Evolutionary conservation across 805 yeast species (phyloP).

Genomic region (Nakazawaea laoshanensis): DNA sequence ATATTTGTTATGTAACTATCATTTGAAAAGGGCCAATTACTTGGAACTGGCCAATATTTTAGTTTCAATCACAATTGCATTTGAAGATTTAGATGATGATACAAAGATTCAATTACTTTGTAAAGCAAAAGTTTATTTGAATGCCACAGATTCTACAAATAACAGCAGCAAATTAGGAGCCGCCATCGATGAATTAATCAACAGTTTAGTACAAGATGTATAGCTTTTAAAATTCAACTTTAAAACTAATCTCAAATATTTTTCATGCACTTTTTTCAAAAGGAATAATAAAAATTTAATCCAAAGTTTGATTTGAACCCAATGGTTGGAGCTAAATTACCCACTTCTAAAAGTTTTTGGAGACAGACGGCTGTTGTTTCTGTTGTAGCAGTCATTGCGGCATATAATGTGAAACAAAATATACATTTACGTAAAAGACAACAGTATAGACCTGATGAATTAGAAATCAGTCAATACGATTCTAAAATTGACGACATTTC

Average conservation of each 20-base stretch:
- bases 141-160: slow-evolving; percentile 9
- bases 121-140: slow-evolving; percentile 10
- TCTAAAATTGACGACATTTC: slow-evolving; percentile 25
- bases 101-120: slow-evolving; percentile 10
- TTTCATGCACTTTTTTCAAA: too few relatives aligned
- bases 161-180: slow-evolving; percentile 10
- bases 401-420: slow-evolving; percentile 24
- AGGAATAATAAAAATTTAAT: too few relatives aligned
- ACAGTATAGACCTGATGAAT: slow-evolving; percentile 27
- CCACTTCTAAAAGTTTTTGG: slow-evolving; percentile 14
- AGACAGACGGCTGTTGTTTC: slow-evolving; percentile 21
- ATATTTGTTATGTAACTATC: slow-evolving; percentile 80
- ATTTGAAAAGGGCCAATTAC: slow-evolving; percentile 72
- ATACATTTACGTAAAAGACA: slow-evolving; percentile 24
- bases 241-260: too few relatives aligned
- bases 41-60: slow-evolving; percentile 80
- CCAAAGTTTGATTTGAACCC: neutral
- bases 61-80: slow-evolving; percentile 10
- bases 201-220: slow-evolving; percentile 6
- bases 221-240: too few relatives aligned
- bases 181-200: slow-evolving; percentile 15
- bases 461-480: slow-evolving; percentile 17
- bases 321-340: slow-evolving; percentile 4
- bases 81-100: slow-evolving; percentile 10
- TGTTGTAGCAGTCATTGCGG: slow-evolving; percentile 22